Evolutionary conservation across 2,329 filamentous ascomycete genomes (phyloP).

Genomic region (Ophiostoma triangulosporum): DNA sequence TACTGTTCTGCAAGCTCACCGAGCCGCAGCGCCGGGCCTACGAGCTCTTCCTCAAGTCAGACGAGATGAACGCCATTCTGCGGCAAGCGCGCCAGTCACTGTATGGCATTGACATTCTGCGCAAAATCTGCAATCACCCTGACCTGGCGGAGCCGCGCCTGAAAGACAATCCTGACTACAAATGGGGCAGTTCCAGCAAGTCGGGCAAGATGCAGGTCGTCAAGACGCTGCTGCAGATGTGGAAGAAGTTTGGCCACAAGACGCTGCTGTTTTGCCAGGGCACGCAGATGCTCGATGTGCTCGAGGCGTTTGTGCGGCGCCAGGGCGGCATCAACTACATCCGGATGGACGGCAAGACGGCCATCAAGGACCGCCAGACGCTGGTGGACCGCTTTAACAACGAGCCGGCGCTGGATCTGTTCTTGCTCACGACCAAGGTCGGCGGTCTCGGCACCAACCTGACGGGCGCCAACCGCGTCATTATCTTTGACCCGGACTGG

Average conservation of each 20-base stretch:
- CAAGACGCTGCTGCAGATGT: constrained; percentile 72
- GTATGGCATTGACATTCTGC: constrained; percentile 79
- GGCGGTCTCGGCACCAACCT: constrained; percentile 88
- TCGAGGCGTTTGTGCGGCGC: constrained; percentile 64
- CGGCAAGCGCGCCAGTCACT: constrained; percentile 63
- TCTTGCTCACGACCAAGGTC: constrained; percentile 88
- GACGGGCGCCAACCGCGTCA: constrained; percentile 87
- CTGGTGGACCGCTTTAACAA: constrained; percentile 92
- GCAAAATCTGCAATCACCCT: constrained; percentile 96
- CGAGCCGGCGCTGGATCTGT: constrained; percentile 65
- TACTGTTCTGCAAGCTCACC: constrained; percentile 89
- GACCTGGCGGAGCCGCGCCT: constrained; percentile 60
- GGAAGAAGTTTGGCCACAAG: constrained; percentile 85
- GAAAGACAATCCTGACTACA: constrained; percentile 46
- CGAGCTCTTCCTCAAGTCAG: constrained; percentile 64
- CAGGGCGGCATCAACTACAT: constrained; percentile 61
- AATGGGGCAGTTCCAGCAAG: constrained; percentile 63
- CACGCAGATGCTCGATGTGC: constrained; percentile 87
- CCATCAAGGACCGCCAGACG: constrained; percentile 73
- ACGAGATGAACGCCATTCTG: constrained; percentile 75
- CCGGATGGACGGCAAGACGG: constrained; percentile 87
- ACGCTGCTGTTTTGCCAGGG: constrained; percentile 87
- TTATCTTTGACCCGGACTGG: constrained; percentile 98
- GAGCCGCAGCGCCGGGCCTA: constrained; percentile 67
- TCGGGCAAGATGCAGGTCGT: constrained; percentile 96